phyloP scores from a whole-genome alignment of 805 yeast species.

The Torulaspora indica region DNA sequence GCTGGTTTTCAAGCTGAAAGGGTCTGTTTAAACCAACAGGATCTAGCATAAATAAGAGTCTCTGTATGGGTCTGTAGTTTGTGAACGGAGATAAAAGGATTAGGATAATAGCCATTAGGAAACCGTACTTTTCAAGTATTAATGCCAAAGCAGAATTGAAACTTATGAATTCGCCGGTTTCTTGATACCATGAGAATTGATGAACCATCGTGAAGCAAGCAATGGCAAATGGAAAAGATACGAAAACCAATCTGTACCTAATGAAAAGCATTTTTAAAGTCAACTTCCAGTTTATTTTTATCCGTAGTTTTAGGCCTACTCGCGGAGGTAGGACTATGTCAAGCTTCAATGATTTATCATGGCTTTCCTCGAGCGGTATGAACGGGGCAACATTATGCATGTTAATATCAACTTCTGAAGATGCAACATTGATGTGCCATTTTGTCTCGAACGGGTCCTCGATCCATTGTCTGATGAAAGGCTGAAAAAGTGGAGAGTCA shows the following conservation, averaged over 20 bases:
- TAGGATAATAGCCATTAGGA: constrained; percentile 25
- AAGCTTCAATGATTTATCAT: constrained; percentile 23
- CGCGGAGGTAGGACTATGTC: constrained; percentile 25
- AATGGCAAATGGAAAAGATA: constrained; percentile 63
- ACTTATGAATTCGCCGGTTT: constrained; percentile 39
- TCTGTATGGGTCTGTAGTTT: constrained; percentile 36
- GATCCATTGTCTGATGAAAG: constrained; percentile 65
- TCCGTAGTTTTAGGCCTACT: constrained; percentile 11
- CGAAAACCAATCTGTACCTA: constrained; percentile 70
- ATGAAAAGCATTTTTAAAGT: constrained; percentile 67
- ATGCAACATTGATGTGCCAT: constrained; percentile 59
- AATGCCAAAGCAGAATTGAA: constrained; percentile 45
- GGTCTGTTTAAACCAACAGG: constrained; percentile 50
- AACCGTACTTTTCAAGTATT: constrained; percentile 33
- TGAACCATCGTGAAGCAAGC: constrained; percentile 47
- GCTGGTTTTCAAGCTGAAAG: constrained; percentile 37
- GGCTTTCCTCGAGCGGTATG: constrained; percentile 42
- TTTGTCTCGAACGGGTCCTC: constrained; percentile 67
- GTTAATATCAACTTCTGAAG: constrained; percentile 40
- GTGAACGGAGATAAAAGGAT: constrained; percentile 39
- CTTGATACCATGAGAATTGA: constrained; percentile 49
- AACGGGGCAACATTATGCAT: constrained; percentile 67
- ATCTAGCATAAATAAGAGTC: constrained; percentile 43
- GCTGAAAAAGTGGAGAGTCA: constrained; percentile 41
- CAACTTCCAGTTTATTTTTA: constrained; percentile 26